phyloP scores from a whole-genome alignment of 139 green algal species.

The Spirogloea muscicola region DNA sequence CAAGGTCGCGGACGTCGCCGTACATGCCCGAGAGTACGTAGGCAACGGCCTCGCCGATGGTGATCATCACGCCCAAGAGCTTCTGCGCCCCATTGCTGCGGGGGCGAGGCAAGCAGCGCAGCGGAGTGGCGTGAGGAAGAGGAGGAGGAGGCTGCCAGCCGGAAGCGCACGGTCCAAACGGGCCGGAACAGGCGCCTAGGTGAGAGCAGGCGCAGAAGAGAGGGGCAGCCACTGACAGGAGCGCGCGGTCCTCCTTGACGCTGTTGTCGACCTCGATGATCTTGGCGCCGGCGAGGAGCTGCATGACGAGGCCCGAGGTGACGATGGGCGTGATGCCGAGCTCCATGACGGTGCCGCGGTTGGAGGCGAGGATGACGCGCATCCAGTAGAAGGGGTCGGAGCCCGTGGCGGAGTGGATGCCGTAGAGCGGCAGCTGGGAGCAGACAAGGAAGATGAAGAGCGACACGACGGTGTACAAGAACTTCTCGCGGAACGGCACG shows the following conservation, averaged over 20 bases:
- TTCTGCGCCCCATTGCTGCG: slow-evolving; percentile 87
- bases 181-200: too few relatives aligned
- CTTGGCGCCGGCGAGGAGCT: slow-evolving; percentile 94
- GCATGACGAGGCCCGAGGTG: slow-evolving; percentile 93
- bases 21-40: slow-evolving; percentile 99
- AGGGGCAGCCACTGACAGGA: slow-evolving; percentile 75
- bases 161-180: too few relatives aligned
- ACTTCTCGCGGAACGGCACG: slow-evolving; percentile 83
- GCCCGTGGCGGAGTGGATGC: slow-evolving; percentile 81
- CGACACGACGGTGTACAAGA: slow-evolving; percentile 86
- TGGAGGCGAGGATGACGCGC: slow-evolving; percentile 96
- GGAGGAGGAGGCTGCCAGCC: too few relatives aligned
- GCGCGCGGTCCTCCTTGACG: slow-evolving; percentile 89
- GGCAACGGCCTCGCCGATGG: slow-evolving; percentile 96
- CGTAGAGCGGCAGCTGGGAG: slow-evolving; percentile 95
- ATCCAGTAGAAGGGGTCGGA: slow-evolving; percentile 97
- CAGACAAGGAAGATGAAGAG: slow-evolving; percentile 98
- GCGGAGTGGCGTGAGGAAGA: neutral
- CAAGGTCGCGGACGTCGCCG: slow-evolving; percentile 89
- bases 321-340: slow-evolving; percentile 96
- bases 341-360: slow-evolving; percentile 96
- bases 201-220: too few relatives aligned
- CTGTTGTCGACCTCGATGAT: slow-evolving; percentile 97
- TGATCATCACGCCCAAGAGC: slow-evolving; percentile 97
- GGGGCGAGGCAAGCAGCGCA: neutral